Evolutionary conservation across 78 protist species (phyloP).

Genomic region (Capsaspora owczarzaki): DNA sequence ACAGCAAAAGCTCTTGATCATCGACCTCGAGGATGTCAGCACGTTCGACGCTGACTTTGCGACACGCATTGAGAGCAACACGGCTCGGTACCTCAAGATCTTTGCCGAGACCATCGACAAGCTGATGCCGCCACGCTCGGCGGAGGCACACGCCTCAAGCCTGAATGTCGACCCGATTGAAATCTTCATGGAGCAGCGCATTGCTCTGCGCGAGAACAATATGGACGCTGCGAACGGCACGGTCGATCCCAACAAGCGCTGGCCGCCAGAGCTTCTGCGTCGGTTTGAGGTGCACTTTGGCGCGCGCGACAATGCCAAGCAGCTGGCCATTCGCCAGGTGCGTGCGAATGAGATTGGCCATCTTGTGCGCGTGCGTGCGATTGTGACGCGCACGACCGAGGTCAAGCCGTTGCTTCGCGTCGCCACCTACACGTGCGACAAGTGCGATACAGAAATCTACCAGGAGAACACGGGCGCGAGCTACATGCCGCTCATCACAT

Average conservation of each 20-base stretch:
- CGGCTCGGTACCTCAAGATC: neutral
- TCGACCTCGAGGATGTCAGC: neutral
- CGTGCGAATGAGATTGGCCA: neutral
- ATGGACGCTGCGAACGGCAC: neutral
- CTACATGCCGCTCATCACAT: slow-evolving; percentile 43
- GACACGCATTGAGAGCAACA: neutral
- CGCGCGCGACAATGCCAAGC: neutral
- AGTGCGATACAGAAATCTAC: slow-evolving; percentile 80
- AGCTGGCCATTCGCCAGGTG: neutral
- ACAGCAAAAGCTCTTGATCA: neutral
- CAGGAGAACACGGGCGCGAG: slow-evolving; percentile 63
- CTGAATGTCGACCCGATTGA: neutral
- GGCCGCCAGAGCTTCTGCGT: neutral
- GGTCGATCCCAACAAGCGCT: neutral
- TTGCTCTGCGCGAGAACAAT: neutral
- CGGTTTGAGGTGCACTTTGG: neutral
- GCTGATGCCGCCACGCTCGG: neutral
- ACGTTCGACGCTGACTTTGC: neutral
- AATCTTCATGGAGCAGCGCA: neutral
- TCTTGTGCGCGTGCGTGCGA: neutral
- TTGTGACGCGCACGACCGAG: slow-evolving; percentile 83
- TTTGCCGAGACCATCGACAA: neutral
- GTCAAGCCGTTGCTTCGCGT: slow-evolving; percentile 84
- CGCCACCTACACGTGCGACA: slow-evolving; percentile 93
- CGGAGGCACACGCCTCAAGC: neutral